Conservation (phyloP, 768 basidiomycete genomes). For the Suillus weaverae region DNA sequence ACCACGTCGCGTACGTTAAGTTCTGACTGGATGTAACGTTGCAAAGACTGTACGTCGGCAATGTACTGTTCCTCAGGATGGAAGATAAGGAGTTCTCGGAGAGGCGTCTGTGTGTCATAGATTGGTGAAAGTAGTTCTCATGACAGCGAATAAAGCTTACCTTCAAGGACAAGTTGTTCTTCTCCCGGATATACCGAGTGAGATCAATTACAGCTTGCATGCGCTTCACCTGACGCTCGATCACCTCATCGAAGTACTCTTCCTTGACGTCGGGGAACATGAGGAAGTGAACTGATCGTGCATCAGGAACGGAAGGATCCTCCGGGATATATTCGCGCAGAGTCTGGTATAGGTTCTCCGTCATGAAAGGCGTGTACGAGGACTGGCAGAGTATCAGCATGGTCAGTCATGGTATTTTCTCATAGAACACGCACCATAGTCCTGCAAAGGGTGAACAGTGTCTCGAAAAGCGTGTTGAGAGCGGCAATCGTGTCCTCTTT, state of each 20-base stretch:
- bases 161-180: slow-evolving; percentile 85
- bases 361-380: slow-evolving; percentile 97
- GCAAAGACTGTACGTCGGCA: slow-evolving; percentile 79
- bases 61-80: slow-evolving; percentile 84
- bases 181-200: slow-evolving; percentile 84
- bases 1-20: slow-evolving; percentile 90
- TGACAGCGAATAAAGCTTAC: slow-evolving; percentile 41
- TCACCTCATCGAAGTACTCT: slow-evolving; percentile 91
- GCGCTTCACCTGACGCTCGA: slow-evolving; percentile 91
- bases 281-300: slow-evolving; percentile 93
- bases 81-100: slow-evolving; percentile 92
- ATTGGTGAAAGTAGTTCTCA: slow-evolving; percentile 2
- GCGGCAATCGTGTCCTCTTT: slow-evolving; percentile 84
- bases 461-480: slow-evolving; percentile 94
- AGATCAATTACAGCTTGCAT: slow-evolving; percentile 97
- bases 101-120: slow-evolving; percentile 62
- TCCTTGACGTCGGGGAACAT: slow-evolving; percentile 91
- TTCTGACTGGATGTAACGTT: slow-evolving; percentile 89
- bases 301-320: slow-evolving; percentile 67
- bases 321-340: slow-evolving; percentile 83
- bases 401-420: not conserved
- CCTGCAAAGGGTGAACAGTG: slow-evolving; percentile 88
- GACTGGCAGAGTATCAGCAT: slow-evolving; percentile 51
- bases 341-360: slow-evolving; percentile 94
- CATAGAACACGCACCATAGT: slow-evolving; percentile 72